These are phyloP conservation scores for Eustoma russellianum DNA, from an alignment of 257 asterid genomes.

Conservation along the genomic window DNA sequence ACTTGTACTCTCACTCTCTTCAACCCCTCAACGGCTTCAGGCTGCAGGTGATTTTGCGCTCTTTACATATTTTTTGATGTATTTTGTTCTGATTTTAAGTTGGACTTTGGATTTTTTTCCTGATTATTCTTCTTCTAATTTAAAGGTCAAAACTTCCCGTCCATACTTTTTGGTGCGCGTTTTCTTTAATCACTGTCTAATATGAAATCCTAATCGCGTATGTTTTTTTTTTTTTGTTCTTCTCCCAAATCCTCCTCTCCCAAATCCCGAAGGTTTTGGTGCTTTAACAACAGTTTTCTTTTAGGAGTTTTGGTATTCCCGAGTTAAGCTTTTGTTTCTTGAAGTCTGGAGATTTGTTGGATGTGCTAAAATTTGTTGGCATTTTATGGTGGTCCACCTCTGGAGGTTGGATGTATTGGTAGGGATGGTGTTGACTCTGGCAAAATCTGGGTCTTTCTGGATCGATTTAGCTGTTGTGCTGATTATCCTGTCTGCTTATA, in stretches of 20 bases:
- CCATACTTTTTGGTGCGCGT: no score
- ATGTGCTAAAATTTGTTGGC: slow-evolving; percentile 3
- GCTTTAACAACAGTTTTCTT: background rate
- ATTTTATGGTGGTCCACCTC: background rate
- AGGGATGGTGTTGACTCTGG: no score
- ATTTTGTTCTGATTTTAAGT: background rate
- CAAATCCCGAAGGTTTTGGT: background rate
- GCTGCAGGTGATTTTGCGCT: slow-evolving; percentile 12
- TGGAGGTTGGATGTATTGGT: background rate
- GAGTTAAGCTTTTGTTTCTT: background rate
- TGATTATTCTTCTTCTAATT: background rate
- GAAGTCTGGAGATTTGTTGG: background rate
- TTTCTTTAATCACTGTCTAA: no score
- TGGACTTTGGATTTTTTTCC: slow-evolving; percentile 12
- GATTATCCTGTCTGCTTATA: background rate
- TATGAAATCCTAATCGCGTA: background rate
- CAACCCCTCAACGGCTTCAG: background rate
- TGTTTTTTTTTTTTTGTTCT: background rate
- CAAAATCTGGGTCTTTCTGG: no score
- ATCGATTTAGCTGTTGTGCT: background rate
- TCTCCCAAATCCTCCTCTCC: background rate
- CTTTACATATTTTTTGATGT: background rate
- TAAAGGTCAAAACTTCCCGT: background rate
- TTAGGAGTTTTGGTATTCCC: no score
- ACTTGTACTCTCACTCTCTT: slow-evolving; percentile 5